These are phyloP conservation scores for Ramularia endophylla DNA, from an alignment of 2,329 filamentous ascomycete species.

Conservation along the genomic window DNA sequence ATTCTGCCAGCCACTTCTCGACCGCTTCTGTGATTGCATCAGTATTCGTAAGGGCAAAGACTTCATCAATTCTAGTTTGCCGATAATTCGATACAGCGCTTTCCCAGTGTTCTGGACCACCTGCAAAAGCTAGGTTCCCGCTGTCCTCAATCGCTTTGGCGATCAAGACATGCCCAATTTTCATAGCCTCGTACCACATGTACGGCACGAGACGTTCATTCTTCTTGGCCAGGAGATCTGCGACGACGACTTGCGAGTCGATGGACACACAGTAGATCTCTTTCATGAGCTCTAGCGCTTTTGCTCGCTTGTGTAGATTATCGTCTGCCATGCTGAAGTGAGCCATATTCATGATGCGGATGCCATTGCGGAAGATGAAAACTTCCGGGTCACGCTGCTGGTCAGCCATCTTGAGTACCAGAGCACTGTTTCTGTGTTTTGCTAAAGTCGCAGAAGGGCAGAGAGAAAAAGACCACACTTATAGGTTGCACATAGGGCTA, in stretches of 20 bases:
- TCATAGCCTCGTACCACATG: constrained; percentile 10
- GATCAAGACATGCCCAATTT: constrained; percentile 5
- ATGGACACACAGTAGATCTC: constrained; percentile 4
- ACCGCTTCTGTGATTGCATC: constrained; percentile 1
- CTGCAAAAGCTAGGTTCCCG: neutral
- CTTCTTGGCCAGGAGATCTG: constrained; percentile 3
- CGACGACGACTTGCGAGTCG: constrained; percentile 3
- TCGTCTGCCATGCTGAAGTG: constrained; percentile 1
- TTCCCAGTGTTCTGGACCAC: neutral
- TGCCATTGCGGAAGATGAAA: constrained; percentile 4
- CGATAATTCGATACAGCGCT: neutral
- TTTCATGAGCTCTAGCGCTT: constrained; percentile 5
- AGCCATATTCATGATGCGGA: constrained; percentile 3
- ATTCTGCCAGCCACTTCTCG: constrained; percentile 5
- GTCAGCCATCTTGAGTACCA: too few species aligned
- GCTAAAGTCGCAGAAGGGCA: too few species aligned
- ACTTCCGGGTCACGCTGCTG: too few species aligned
- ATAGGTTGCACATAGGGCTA: too few species aligned
- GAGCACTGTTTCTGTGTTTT: too few species aligned
- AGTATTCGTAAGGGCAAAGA: constrained; percentile 1
- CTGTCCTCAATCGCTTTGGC: constrained; percentile 4
- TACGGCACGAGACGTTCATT: constrained; percentile 5
- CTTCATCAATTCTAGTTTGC: constrained; percentile 2
- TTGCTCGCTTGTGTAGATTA: neutral
- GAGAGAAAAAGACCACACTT: too few species aligned